Conservation (phyloP, 129 eudicot species). For the Silybum marianum region DNA sequence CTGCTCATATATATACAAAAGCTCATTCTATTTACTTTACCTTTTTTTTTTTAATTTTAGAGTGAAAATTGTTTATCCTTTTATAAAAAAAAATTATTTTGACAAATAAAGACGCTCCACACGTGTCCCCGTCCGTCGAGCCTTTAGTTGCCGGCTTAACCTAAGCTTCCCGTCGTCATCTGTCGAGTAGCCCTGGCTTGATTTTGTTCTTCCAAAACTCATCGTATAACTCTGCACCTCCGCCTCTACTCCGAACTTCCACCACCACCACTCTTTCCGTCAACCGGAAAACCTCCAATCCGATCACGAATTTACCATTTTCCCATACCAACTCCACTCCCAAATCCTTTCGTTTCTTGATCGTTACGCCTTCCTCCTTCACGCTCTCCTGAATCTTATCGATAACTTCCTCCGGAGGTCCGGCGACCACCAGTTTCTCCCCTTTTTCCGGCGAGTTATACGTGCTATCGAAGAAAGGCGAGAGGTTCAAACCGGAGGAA, state of each 20-base stretch:
- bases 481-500: constrained; percentile 61
- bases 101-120: constrained; percentile 25
- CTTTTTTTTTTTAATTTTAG: neutral
- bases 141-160: constrained; percentile 25
- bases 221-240: constrained; percentile 44
- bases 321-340: constrained; percentile 60
- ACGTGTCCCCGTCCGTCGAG: constrained; percentile 6
- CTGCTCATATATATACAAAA: constrained; percentile 7
- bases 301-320: constrained; percentile 48
- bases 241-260: constrained; percentile 55
- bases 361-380: constrained; percentile 32
- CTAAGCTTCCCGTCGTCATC: constrained; percentile 27
- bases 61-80: constrained; percentile 10
- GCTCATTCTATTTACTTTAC: constrained; percentile 4
- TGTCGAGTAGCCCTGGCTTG: constrained; percentile 48
- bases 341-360: constrained; percentile 44
- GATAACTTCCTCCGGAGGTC: constrained; percentile 46
- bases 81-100: constrained; percentile 1
- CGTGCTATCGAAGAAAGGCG: constrained; percentile 48
- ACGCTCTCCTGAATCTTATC: constrained; percentile 44
- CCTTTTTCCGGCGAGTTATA: neutral
- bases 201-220: constrained; percentile 58
- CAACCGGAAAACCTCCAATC: constrained; percentile 59
- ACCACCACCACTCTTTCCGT: constrained; percentile 61
- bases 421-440: constrained; percentile 44